Evolutionary conservation across 257 asterid genomes (phyloP).

Genomic region (Cruciata laevipes): DNA sequence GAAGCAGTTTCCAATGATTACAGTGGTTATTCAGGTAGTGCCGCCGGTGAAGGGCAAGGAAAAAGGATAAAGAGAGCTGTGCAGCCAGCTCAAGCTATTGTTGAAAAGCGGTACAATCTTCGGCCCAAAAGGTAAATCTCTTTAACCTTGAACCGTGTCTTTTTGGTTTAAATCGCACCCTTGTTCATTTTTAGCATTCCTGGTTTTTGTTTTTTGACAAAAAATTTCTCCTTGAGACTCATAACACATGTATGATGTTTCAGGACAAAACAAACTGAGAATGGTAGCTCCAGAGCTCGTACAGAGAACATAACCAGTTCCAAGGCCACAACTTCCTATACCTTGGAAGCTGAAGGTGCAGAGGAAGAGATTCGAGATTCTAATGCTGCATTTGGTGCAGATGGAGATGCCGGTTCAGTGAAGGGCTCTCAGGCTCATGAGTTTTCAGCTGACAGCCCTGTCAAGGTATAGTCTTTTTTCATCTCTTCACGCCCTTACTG

Average conservation of each 20-base stretch:
- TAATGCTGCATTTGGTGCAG: conserved; percentile 25
- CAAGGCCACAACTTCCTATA: conserved; percentile 29
- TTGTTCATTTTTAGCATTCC: not conserved
- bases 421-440: conserved; percentile 46
- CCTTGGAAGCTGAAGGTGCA: conserved; percentile 28
- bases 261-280: conserved; percentile 50
- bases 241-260: conserved; percentile 6
- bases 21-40: conserved; percentile 60
- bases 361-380: conserved; percentile 36
- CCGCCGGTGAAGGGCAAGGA: conserved; percentile 48
- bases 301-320: conserved; percentile 15
- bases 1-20: conserved; percentile 42
- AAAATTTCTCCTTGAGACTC: not conserved
- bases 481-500: not conserved
- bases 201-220: not conserved
- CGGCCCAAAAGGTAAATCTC: conserved; percentile 60
- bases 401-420: conserved; percentile 32
- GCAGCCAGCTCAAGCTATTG: conserved; percentile 38
- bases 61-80: conserved; percentile 61
- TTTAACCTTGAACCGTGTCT: conserved; percentile 3
- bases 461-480: conserved; percentile 23
- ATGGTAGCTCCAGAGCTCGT: conserved; percentile 7
- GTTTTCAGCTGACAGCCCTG: conserved; percentile 61
- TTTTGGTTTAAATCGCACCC: not conserved
- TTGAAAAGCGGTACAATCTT: conserved; percentile 79